Percentiles rank a stretch among this genome's conserved stretches.
phyloP scores from a whole-genome alignment of 208 protist species.

The Crithidia acanthocephali region DNA sequence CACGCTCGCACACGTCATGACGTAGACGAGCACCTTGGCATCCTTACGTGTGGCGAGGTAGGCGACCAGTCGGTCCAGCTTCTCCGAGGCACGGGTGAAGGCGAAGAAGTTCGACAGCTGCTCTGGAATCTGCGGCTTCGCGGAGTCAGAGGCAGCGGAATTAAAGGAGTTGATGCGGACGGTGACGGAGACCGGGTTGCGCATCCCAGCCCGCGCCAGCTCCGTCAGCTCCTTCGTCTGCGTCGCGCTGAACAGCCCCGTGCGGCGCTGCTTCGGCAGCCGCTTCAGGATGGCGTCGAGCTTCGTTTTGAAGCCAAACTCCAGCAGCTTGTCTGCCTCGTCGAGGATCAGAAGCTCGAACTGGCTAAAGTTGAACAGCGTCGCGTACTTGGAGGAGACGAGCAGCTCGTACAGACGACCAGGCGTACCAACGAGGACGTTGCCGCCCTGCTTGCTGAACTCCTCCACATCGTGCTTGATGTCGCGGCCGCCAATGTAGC shows the following conservation, averaged over 20 bases:
- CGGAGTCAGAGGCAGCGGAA: conserved; percentile 40
- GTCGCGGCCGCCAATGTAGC: conserved; percentile 92
- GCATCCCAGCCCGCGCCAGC: conserved; percentile 89
- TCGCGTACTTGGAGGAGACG: conserved; percentile 81
- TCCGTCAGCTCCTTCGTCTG: conserved; percentile 93
- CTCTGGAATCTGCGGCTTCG: conserved; percentile 90
- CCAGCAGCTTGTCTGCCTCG: conserved; percentile 94
- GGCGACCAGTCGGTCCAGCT: conserved; percentile 87
- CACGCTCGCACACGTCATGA: conserved; percentile 93
- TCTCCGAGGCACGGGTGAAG: conserved; percentile 76
- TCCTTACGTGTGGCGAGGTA: conserved; percentile 63
- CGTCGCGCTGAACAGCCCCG: conserved; percentile 93
- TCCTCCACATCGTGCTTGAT: conserved; percentile 79
- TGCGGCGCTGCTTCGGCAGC: conserved; percentile 92
- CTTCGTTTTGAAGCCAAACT: conserved; percentile 94
- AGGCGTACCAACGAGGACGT: conserved; percentile 93
- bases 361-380: conserved; percentile 70
- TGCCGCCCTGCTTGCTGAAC: conserved; percentile 80
- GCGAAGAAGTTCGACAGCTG: conserved; percentile 89
- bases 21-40: conserved; percentile 93
- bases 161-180: conserved; percentile 71
- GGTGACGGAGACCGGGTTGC: conserved; percentile 90
- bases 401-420: conserved; percentile 92
- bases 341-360: conserved; percentile 95
- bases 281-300: conserved; percentile 90